These are phyloP conservation scores for Barnettozyma botsteinii DNA, from an alignment of 805 yeast genomes.

Conservation along the genomic window DNA sequence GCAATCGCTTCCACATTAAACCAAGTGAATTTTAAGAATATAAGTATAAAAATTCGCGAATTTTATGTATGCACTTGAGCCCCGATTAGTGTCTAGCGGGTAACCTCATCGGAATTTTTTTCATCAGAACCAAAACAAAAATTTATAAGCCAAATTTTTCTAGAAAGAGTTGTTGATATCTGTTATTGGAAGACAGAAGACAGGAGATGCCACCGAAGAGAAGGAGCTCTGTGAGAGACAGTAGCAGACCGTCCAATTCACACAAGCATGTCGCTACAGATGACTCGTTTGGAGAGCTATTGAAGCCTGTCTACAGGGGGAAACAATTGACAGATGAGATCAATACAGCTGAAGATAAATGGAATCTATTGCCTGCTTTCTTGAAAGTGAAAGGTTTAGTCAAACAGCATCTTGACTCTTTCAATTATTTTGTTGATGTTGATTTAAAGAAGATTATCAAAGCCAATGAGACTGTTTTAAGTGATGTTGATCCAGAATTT, in stretches of 20 bases:
- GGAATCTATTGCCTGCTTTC: conserved; percentile 96
- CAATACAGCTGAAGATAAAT: conserved; percentile 89
- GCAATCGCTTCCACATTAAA: no score
- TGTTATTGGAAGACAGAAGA: no score
- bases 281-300: conserved; percentile 67
- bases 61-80: neutral
- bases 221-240: conserved; percentile 16
- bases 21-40: no score
- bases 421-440: conserved; percentile 89
- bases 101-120: conserved; percentile 12
- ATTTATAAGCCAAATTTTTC: neutral
- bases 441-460: conserved; percentile 88
- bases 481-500: conserved; percentile 95
- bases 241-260: conserved; percentile 7
- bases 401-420: conserved; percentile 97
- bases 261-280: conserved; percentile 32
- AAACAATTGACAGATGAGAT: conserved; percentile 82
- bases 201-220: conserved; percentile 26
- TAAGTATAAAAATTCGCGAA: neutral
- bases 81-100: conserved; percentile 8
- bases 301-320: conserved; percentile 81
- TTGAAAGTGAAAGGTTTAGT: conserved; percentile 93
- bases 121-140: neutral
- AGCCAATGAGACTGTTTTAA: conserved; percentile 83
- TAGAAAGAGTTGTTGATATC: no score